Evolutionary conservation across 768 basidiomycete species (phyloP), one percentile per base, ranked within the genome.

Genomic region (Macrolepiota albuminosa): DNA sequence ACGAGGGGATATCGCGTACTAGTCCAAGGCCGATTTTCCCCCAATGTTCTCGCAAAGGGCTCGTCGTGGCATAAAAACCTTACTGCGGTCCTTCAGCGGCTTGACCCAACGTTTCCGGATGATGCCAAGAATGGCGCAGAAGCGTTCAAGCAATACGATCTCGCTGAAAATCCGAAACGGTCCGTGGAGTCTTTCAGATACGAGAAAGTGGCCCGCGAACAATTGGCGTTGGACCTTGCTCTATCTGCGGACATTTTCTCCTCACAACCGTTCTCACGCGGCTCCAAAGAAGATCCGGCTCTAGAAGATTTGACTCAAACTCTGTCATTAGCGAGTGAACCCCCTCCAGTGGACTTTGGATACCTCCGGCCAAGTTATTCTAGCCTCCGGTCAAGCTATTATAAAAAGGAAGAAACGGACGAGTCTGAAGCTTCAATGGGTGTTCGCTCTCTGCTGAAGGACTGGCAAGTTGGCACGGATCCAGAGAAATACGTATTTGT

Each of bases 391-490:
- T 29, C 29, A 29, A 29, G 74, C 46, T 65, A 63, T 39, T 68
- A 74, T 33, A 64, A 58, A 46, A 69, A 58, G 10, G 60, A 66
- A 9, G 69, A 67, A 11, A 57, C 61, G 43, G 64, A 69, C 14
- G 70, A 69, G 2, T 61, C 67, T 29, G 70, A 71, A 16, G 62
- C 60, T 13, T 80, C 85, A 0, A 69, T 78, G 3, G 87, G 87
- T 3, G 84, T 87, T 10, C 78, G 86, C 33, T 74, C 86, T 24
- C 76, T 93, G 43, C 70, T 93, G 57, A 78, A 81, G 58, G 87
- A 88, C 46, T 93, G 91, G 91, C 77, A 82, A 53, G 61, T 82
- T 26, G 84, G 86, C 13, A 63, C 72, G 2, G 75, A 84, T 69
- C 82, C 84, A 4, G 70, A 75, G 2, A 67, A 77, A 6, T 87